Base-by-base conservation (phyloP, 352 stramenopile genomes). In the Saprolegnia diclina region DNA sequence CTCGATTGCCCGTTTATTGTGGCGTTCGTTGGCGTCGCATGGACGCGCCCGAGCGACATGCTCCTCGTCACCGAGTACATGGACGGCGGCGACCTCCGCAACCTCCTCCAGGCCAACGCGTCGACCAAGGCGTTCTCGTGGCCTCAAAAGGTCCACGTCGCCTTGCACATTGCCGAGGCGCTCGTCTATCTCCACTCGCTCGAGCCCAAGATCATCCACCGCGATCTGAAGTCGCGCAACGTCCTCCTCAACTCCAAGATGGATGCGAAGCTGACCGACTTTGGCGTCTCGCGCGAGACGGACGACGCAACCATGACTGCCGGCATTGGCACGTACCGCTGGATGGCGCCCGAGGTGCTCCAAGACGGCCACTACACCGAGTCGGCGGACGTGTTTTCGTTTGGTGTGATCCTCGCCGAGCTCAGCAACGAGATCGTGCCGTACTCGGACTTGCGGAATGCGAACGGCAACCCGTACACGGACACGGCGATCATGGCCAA, bases 1-100 rank as follows among this genome's bases (percentile, higher is more conserved):
- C 29, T 67, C 29, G 46, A 56, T 22, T 56, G 59, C 26, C 59
- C 59, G 26, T 67, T 52, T 16, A 38, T 67, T n/a, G 59, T 67
- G 11, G 1, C 18, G 19, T 76, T 86, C 26, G 55, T 86, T 4
- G 80, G 80, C 7, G 78, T 85, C 13, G 71, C 78, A 32, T 88
- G 80, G 80, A 74, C 81, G 42, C 75, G 76, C 18, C 76, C 83
- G 1, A 73, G 45, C 5, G 79, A 87, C 56, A 64, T 85, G 3
- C 78, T 79, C 21, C 72, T 72, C 13, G 52, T 84, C 0, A 56
- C 69, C 6, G 79, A 85, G 61, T 85, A 75, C 54, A 78, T 87
- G 75, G 66, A 78, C 16, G 70, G 73, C 52, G 77, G 79, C 22
- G 74, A 88, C 37, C 65, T 85, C 24, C 77, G 76, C 10, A 73